Percentiles rank a stretch among this genome's conserved stretches.
Evolutionary conservation across 352 stramenopile genomes (phyloP).

Genomic region (Globisporangium apiculatum): DNA sequence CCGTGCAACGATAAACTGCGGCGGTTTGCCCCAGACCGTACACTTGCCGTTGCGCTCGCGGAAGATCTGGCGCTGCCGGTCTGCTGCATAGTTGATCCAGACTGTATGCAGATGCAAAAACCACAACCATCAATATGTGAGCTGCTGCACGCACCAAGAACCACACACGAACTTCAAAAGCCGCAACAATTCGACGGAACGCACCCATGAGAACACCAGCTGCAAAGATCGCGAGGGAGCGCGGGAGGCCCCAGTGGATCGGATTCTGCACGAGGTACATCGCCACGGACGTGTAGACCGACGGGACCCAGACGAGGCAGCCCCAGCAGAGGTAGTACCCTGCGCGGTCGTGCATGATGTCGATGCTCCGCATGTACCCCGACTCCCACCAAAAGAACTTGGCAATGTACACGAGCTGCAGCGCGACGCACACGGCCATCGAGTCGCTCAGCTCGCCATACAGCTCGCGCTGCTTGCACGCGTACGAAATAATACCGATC

Average conservation of each 20-base stretch:
- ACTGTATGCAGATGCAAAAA: too few relatives aligned
- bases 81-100: conserved; percentile 93
- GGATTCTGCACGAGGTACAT: conserved; percentile 91
- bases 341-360: conserved; percentile 94
- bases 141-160: too few relatives aligned
- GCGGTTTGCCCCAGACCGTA: conserved; percentile 87
- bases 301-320: conserved; percentile 95
- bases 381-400: conserved; percentile 98
- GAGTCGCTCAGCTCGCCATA: conserved; percentile 79
- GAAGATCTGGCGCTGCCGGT: conserved; percentile 93
- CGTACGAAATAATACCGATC: conserved; percentile 87
- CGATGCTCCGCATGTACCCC: conserved; percentile 97
- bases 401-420: conserved; percentile 93
- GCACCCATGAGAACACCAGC: conserved; percentile 70
- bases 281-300: conserved; percentile 94
- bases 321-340: conserved; percentile 97
- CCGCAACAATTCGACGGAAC: conserved; percentile 14
- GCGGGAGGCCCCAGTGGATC: conserved; percentile 43
- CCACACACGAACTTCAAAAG: too few relatives aligned
- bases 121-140: too few relatives aligned
- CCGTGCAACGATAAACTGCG: conserved; percentile 90
- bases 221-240: conserved; percentile 52
- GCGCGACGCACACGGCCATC: conserved; percentile 78
- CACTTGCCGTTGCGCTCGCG: conserved; percentile 79
- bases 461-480: conserved; percentile 81